Evolutionary conservation across 805 yeast genomes (phyloP).

Genomic region (Middelhovenomyces tepae): DNA sequence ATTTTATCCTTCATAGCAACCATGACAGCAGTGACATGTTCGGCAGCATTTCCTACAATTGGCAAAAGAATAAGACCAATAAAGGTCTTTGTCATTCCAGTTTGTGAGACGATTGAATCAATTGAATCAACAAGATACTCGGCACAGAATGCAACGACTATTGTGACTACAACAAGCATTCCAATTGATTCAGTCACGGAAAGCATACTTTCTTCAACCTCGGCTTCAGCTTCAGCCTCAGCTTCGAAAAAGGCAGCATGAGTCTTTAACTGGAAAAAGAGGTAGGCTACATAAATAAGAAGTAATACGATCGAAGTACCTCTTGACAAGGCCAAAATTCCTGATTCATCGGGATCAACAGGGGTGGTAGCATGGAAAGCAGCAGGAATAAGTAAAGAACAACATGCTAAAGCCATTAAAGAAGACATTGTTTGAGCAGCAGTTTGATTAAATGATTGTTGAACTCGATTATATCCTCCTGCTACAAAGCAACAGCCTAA

Average conservation of each 20-base stretch:
- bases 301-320: conserved; percentile 77
- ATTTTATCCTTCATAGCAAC: conserved; percentile 95
- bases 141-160: conserved; percentile 82
- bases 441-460: conserved; percentile 87
- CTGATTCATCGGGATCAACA: conserved; percentile 28
- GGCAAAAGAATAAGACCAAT: conserved; percentile 92
- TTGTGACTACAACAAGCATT: conserved; percentile 53
- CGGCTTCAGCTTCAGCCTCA: conserved; percentile 32
- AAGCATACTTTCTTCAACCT: conserved; percentile 20
- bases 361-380: conserved; percentile 84
- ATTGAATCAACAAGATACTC: conserved; percentile 91
- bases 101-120: conserved; percentile 72
- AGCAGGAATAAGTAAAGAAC: conserved; percentile 87
- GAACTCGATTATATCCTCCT: conserved; percentile 81
- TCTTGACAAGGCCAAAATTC: conserved; percentile 68
- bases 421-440: conserved; percentile 98
- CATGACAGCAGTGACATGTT: conserved; percentile 91
- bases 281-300: conserved; percentile 64
- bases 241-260: conserved; percentile 71
- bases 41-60: conserved; percentile 97
- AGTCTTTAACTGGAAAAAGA: conserved; percentile 81
- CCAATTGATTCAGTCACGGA: conserved; percentile 37
- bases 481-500: conserved; percentile 92
- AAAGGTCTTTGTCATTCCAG: conserved; percentile 89
- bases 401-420: conserved; percentile 80